A percentile compares a stretch with the other conserved stretches of the same genome.
Conservation (phyloP, 306 rosid genomes). For the Prunus mume region DNA sequence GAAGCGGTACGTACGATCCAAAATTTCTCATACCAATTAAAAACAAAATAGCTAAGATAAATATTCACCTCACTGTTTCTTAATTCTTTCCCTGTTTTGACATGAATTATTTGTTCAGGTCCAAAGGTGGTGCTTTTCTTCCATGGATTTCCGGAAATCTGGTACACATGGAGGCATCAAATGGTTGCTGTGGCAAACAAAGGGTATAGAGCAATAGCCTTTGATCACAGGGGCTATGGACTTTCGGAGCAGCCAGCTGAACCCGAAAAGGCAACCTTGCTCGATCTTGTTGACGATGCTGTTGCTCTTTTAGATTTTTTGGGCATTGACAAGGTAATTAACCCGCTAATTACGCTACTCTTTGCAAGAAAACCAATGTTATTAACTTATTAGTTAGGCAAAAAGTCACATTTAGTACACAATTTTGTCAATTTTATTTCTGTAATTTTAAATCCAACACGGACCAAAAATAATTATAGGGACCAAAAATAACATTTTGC, state of each 20-base stretch:
- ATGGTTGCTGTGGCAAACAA: conserved; percentile 52
- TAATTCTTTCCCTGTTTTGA: no score
- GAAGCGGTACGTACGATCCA: conserved; percentile 27
- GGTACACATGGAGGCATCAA: conserved; percentile 82
- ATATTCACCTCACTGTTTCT: background rate
- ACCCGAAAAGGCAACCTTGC: conserved; percentile 38
- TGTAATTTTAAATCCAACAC: no score
- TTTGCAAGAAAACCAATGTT: background rate
- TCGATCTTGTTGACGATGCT: conserved; percentile 41
- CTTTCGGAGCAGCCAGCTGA: conserved; percentile 51
- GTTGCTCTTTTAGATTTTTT: conserved; percentile 46
- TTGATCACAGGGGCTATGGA: conserved; percentile 77
- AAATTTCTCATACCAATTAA: background rate
- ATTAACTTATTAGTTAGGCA: no score
- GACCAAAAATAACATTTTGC: no score
- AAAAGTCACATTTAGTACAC: no score
- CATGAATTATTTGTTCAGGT: conserved; percentile 21
- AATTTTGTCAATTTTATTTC: no score
- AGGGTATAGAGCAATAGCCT: conserved; percentile 57
- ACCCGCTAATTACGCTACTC: background rate
- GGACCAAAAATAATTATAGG: no score
- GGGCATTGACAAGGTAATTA: conserved; percentile 43
- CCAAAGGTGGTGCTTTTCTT: conserved; percentile 52
- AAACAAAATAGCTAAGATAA: no score
- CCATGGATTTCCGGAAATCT: conserved; percentile 77